These are phyloP conservation scores for Trichoderma gamsii DNA, from an alignment of 495 filamentous ascomycete genomes.

Conservation along the genomic window DNA sequence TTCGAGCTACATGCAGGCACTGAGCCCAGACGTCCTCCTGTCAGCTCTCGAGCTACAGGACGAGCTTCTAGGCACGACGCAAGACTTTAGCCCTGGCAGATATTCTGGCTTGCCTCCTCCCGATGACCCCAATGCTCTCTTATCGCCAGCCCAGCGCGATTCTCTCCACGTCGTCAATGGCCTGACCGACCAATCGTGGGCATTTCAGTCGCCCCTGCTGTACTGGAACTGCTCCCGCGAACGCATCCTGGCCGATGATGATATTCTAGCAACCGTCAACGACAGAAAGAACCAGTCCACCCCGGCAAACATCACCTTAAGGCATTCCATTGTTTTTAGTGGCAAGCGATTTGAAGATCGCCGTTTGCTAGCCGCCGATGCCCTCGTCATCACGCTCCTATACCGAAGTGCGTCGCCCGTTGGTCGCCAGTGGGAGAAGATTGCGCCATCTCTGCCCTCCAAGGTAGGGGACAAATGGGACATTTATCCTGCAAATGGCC, in stretches of 20 bases:
- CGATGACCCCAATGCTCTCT: conserved; percentile 23
- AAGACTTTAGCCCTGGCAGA: conserved; percentile 43
- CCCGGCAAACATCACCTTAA: conserved; percentile 59
- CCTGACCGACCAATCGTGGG: conserved; percentile 49
- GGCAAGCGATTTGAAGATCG: conserved; percentile 62
- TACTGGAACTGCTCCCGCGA: conserved; percentile 63
- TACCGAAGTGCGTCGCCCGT: conserved; percentile 53
- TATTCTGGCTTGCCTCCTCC: neutral
- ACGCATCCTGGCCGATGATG: conserved; percentile 47
- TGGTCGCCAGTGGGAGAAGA: conserved; percentile 53
- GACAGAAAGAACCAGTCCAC: conserved; percentile 45
- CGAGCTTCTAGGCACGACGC: conserved; percentile 47
- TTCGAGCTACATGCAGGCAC: conserved; percentile 63
- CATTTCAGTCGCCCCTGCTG: conserved; percentile 67
- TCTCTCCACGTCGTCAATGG: conserved; percentile 46
- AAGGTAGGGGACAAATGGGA: conserved; percentile 45
- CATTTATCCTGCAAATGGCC: conserved; percentile 53
- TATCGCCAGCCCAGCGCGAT: conserved; percentile 40
- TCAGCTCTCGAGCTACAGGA: conserved; percentile 60
- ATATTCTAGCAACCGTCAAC: conserved; percentile 62
- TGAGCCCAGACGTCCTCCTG: conserved; percentile 54
- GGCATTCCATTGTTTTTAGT: conserved; percentile 68
- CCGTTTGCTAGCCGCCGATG: conserved; percentile 58
- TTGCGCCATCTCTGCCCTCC: conserved; percentile 41
- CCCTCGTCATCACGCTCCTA: conserved; percentile 66